A percentile compares a stretch with the other conserved stretches of the same genome.
phyloP scores from a whole-genome alignment of 495 filamentous ascomycete genomes.

The Penicillium mononematosum region DNA sequence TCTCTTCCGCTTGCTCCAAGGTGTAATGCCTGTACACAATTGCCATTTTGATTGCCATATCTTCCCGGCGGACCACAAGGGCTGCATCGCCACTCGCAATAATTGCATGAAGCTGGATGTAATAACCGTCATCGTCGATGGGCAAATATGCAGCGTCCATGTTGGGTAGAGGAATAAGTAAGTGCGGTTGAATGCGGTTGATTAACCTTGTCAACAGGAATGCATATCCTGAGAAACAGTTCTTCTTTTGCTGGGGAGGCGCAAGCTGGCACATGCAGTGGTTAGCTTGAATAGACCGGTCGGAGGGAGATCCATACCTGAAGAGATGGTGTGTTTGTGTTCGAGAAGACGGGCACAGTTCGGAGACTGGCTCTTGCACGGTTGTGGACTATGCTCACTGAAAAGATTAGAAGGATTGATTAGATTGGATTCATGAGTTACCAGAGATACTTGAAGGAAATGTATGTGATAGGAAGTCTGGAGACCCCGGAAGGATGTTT shows the following conservation, averaged over 20 bases:
- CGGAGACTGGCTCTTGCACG: too few species aligned
- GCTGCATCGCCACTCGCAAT: background rate
- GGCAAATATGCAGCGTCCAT: background rate
- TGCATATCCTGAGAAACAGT: background rate
- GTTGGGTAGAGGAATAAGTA: background rate
- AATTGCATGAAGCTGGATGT: background rate
- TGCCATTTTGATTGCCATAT: slow-evolving; percentile 1
- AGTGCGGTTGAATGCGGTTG: background rate
- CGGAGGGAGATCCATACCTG: too few species aligned
- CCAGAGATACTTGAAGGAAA: too few species aligned
- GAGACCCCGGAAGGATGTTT: too few species aligned
- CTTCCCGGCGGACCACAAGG: background rate
- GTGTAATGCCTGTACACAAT: background rate
- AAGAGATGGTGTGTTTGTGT: too few species aligned
- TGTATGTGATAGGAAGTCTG: too few species aligned
- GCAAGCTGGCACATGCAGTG: background rate
- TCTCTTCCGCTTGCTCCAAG: background rate
- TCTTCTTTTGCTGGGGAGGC: background rate
- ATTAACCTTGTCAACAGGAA: background rate
- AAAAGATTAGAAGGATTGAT: too few species aligned
- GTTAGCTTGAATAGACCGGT: background rate
- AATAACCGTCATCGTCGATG: background rate
- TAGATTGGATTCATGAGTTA: too few species aligned
- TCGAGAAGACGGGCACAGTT: too few species aligned
- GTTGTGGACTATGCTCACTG: too few species aligned